Base-by-base conservation (phyloP, 257 asterid genomes). In the Prunella vulgaris region DNA sequence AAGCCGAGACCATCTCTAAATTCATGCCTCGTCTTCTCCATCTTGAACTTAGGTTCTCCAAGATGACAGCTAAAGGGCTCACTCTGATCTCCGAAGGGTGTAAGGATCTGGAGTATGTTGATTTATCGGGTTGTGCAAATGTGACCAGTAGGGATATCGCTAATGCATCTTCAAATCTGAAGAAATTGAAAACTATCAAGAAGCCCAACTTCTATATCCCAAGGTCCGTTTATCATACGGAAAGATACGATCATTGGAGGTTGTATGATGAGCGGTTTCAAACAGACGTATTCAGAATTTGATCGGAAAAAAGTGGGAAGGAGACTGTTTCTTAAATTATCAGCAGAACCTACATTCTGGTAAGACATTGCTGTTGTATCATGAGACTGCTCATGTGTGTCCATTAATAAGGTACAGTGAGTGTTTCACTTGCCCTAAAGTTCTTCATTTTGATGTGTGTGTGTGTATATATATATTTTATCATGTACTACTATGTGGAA, bases 251-350 rank as follows among this genome's bases (percentile, higher is more conserved):
- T 15, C 96, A 90, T 72, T 90, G 96, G 98, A 81, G 73, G 22
- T 71, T 93, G 72, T 93, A 93, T 28, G 96, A 90, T 66, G 92
- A 88, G 70, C 81, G 97, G 12, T 93, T 93, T 77, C 97, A 86
- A 68, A 88, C 90, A 0, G 97, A 83, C 72, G 75, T 80, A 17
- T 90, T 90, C 75, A 84, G 95, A 54, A 90, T 93, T 82, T 93
- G 90, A 92, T 59, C 46, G 1, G n/a, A 22, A 35, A 2, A 28
- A 48, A 22, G 38, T 71, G 42, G 58, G 49, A 35, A 38, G 53
- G 66, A 52, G 60, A 46, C 18, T 7, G 7, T 10, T 15, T 9
- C 49, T 46, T 24, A 9, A 63, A 20, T 64, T 13, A 6, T 49
- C 74, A 17, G 49, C 66, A 37, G 38, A 60, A 9, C 28, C 30